Base-by-base conservation (phyloP, 2,329 filamentous ascomycete genomes). In the Aureobasidium vineae region DNA sequence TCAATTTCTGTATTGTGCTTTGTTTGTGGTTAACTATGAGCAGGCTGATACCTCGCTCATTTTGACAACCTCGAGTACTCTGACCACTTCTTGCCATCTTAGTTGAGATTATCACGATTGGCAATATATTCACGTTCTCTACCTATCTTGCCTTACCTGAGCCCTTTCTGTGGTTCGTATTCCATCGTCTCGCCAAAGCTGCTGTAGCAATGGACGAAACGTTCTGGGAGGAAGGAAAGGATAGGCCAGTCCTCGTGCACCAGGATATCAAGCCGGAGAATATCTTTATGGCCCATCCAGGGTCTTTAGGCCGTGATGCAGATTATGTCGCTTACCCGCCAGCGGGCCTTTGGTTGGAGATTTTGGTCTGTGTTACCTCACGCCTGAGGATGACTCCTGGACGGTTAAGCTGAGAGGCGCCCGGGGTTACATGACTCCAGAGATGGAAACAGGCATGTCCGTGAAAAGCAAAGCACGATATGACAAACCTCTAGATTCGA, bases 231-330 rank as follows among this genome's bases (percentile, higher is more conserved):
- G 8, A 8, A 21, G 41, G 31, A 5, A 49, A 13, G 10, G 49
- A 52, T 3, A 7, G 16, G 1, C 31, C 57, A 7, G 31, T 63
- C 15, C 2, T 63, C 1, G 2, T 63, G n/a, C 60, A 63, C 19
- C 16, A n/a, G 11, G 60, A 63, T 11, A 40, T 63, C 36, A 63
- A 63, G 36, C 60, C 31, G 21, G 23, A 5, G 4, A 53, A 63
- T 10, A 53, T 63, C 11, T 13, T 63, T 1, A 28, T 63, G 31
- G 60, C 33, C 5, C 15, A 47, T 6, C 45, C 33, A 4, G 60
- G 60, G 1, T 52, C 45, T n/a, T n/a, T n/a, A n/a, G n/a, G n/a
- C n/a, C n/a, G n/a, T n/a, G n/a, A n/a, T n/a, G n/a, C n/a, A n/a
- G n/a, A n/a, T n/a, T n/a, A n/a, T n/a, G n/a, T n/a, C n/a, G n/a